These are phyloP conservation scores for Narthecium ossifragum DNA, from an alignment of 106 monocot genomes.

Conservation along the genomic window DNA sequence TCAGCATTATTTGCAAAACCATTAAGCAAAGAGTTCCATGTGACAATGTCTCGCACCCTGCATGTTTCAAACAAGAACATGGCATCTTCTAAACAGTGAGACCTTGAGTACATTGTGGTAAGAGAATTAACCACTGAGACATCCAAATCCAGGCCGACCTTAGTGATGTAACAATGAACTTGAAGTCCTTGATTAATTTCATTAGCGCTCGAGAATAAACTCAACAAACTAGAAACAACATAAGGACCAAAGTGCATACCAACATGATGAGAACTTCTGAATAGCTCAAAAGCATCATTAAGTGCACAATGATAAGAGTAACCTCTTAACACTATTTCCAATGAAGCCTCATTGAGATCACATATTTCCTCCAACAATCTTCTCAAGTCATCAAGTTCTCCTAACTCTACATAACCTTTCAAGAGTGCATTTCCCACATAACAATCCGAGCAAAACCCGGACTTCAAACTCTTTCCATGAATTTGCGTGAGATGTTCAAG, in stretches of 20 bases:
- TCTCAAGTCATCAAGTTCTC: constrained; percentile 11
- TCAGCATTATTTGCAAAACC: constrained; percentile 29
- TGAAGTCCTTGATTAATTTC: constrained; percentile 13
- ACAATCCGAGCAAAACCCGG: constrained; percentile 20
- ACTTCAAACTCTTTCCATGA: constrained; percentile 24
- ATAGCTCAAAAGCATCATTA: constrained; percentile 16
- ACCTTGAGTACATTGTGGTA: constrained; percentile 28
- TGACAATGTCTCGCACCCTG: constrained; percentile 18
- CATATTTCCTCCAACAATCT: constrained; percentile 19
- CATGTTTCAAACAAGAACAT: constrained; percentile 23
- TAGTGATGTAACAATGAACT: constrained; percentile 27
- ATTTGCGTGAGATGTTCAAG: constrained; percentile 9
- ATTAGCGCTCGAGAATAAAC: constrained; percentile 16
- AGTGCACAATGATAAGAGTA: constrained; percentile 16
- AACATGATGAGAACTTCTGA: constrained; percentile 6
- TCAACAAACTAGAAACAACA: constrained; percentile 20
- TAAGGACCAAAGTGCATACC: constrained; percentile 7
- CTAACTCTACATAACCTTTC: constrained; percentile 19
- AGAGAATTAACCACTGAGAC: constrained; percentile 34
- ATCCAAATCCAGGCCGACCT: constrained; percentile 19
- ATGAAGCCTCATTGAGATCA: constrained; percentile 20
- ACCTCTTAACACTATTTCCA: constrained; percentile 29
- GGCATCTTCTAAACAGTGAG: constrained; percentile 16
- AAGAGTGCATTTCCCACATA: constrained; percentile 36
- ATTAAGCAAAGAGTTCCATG: constrained; percentile 41